Base-by-base conservation (phyloP, 768 basidiomycete genomes). In the Boletus rubroflammeus region DNA sequence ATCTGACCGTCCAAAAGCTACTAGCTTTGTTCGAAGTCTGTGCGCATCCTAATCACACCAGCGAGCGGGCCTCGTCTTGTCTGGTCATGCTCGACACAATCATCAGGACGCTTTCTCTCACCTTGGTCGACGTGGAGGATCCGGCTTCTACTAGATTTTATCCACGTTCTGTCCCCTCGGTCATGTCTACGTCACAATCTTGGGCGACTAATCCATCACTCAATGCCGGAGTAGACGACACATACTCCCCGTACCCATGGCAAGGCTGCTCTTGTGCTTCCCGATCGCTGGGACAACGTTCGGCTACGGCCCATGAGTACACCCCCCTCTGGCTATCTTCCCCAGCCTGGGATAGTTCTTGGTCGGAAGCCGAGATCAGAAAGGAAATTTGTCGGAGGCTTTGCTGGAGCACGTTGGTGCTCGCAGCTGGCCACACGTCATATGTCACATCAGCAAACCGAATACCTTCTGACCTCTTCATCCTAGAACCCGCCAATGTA, bases 11-110 rank as follows among this genome's bases (percentile, higher is more conserved):
- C 47, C 26, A 7, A 51, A 52, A 89, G 88, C 68, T 91, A 34
- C 68, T 90, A 38, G 80, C 88, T 11, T 70, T 88, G 57, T 90
- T 90, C 57, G 86, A 90, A 65, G 70, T 88, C 53, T 87, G 82
- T 56, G 78, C 84, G 0, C 86, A 90, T 66, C 88, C 87, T 11
- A 61, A 73, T 42, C 80, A 86, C 65, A 78, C 81, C 0, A 69
- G 72, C 2, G 70, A 75, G 44, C 80, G 88, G 43, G 76, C 79
- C 44, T 70, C 73, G 15, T 85, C 85, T 25, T 72, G 84, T 11
- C 68, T 89, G 71, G 53, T 78, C 46, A 76, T 82, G 66, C 77
- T 90, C 23, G 90, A 90, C 65, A 80, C 79, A 4, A 80, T 90
- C 48, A 82, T 91, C 47, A 84, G 81, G 51, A 74, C 76, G 32